Base-by-base conservation (phyloP, 306 rosid genomes). In the Cucurbita maxima region DNA sequence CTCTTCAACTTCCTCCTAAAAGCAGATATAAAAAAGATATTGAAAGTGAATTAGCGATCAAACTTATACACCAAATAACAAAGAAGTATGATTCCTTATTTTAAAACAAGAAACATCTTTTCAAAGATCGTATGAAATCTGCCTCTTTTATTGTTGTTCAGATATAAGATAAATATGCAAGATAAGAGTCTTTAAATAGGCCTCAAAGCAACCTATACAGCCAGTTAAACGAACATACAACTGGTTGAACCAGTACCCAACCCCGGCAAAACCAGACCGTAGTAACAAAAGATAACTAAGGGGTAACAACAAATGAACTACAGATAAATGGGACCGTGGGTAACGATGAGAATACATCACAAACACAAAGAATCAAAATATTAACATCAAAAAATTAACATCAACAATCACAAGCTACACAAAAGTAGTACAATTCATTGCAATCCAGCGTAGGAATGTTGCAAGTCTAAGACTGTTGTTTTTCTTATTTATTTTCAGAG, bases 1-100 rank as follows among this genome's bases (percentile, higher is more conserved):
- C 84, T 91, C 99, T 78, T 95, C 99, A 77, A 87, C 59, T 75
- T 95, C 99, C 79, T 95, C 99, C 99, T 95, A 79, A 60, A 76
- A 82, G 71, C 77, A 63, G 50, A 43, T 62, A 16, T 16, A 56
- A 25, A 25, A 47, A 63, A 16, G 70, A 79, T 34, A 37, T 68
- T 81, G 71, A 48, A 71, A 54, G 62, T 53, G 37, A 38, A 72
- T 53, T n/a, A 72, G 16, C 18, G 3, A 55, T 18, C 52, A 72
- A 72, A 72, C 74, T 58, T 44, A 66, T 11, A 20, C 37, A 20
- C 34, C 34, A 30, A 30, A 2, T 30, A 30, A 30, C 3, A 30
- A 30, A 30, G 34, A 30, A 30, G 34, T 30, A 30, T 30, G 34
- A 30, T 30, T 30, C 34, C 2, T 30, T 30, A 30, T 30, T 30